Evolutionary conservation across 768 basidiomycete genomes (phyloP).

Genomic region (Psilocybe cyanescens): DNA sequence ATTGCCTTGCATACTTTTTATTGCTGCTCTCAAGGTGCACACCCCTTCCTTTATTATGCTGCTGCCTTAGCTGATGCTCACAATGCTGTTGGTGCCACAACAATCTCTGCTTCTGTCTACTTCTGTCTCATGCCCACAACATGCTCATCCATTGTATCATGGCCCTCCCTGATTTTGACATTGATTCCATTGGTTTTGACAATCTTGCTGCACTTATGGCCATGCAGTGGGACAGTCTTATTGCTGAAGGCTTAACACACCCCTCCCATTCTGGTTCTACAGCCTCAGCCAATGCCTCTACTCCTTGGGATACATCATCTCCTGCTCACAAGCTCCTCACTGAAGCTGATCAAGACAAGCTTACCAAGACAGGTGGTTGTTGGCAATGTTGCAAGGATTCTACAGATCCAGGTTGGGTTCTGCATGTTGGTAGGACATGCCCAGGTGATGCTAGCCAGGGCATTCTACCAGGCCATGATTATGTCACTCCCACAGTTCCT

Average conservation of each 20-base stretch:
- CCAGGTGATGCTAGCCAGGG: slow-evolving; percentile 1
- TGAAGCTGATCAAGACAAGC: background rate
- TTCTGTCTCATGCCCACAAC: background rate
- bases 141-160: slow-evolving; percentile 1
- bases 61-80: background rate
- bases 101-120: background rate
- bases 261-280: background rate
- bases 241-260: background rate
- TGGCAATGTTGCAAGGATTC: background rate
- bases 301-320: too few relatives aligned
- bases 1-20: slow-evolving; percentile 1
- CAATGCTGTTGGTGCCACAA: background rate
- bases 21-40: slow-evolving; percentile 3
- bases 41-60: background rate
- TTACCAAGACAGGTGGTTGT: background rate
- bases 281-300: background rate
- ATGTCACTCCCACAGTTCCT: background rate
- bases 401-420: background rate
- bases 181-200: slow-evolving; percentile 3
- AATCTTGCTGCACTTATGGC: background rate
- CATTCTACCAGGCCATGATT: slow-evolving; percentile 1
- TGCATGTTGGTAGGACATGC: background rate
- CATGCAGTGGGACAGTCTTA: slow-evolving; percentile 5
- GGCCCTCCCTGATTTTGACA: slow-evolving; percentile 2
- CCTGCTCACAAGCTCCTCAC: background rate